Evolutionary conservation across 192 early-diverging fungal genomes (phyloP).

Genomic region (Coemansia biformis): DNA sequence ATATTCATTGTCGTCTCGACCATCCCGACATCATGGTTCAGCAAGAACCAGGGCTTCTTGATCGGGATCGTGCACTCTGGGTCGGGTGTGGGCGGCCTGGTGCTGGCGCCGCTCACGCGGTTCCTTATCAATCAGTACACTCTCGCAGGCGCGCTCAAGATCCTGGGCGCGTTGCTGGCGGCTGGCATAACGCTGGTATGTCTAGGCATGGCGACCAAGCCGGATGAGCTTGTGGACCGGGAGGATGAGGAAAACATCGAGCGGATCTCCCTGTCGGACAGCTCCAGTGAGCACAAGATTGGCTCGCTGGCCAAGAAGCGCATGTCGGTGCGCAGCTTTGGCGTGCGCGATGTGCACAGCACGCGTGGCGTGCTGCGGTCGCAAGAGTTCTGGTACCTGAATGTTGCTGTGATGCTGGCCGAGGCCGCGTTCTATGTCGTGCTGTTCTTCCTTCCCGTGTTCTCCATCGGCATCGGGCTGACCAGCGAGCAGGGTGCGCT

Average conservation of each 20-base stretch:
- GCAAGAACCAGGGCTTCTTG: constrained; percentile 48
- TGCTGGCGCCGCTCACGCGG: constrained; percentile 41
- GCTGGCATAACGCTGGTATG: constrained; percentile 38
- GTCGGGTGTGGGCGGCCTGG: constrained; percentile 47
- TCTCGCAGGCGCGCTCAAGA: constrained; percentile 40
- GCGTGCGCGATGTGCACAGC: constrained; percentile 47
- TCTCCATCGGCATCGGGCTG: constrained; percentile 56
- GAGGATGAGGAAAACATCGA: constrained; percentile 47
- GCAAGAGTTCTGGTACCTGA: constrained; percentile 51
- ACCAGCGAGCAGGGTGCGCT: constrained; percentile 57
- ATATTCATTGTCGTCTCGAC: constrained; percentile 49
- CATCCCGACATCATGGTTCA: constrained; percentile 50
- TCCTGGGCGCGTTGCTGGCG: constrained; percentile 28
- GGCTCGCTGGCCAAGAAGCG: constrained; percentile 46
- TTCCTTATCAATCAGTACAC: constrained; percentile 42
- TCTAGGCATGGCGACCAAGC: constrained; percentile 46
- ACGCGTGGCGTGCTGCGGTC: constrained; percentile 42
- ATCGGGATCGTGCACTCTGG: constrained; percentile 49
- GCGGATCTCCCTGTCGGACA: constrained; percentile 16
- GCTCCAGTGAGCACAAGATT: constrained; percentile 33
- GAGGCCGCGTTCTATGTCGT: constrained; percentile 49
- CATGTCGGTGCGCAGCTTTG: constrained; percentile 52
- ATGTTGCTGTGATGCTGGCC: constrained; percentile 49
- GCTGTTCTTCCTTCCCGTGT: constrained; percentile 48
- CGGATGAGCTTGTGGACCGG: constrained; percentile 44